Base-by-base conservation (phyloP, 805 yeast species). In the Wickerhamiella parazyma region DNA sequence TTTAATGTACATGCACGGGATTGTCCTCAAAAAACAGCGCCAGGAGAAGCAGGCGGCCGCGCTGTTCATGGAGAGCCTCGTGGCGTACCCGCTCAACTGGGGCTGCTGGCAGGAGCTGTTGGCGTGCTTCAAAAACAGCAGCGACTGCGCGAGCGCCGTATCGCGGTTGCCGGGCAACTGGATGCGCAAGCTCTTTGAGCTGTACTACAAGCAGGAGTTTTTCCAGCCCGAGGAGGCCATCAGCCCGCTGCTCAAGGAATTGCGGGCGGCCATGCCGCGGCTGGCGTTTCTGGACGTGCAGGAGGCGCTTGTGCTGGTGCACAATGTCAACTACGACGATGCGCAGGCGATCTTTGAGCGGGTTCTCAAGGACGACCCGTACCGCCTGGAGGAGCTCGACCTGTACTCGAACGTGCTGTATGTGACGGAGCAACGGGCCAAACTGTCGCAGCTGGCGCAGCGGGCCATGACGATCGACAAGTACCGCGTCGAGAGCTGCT, bases 401-500 rank as follows among this genome's bases (percentile, higher is more conserved):
- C 75, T 82, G 0, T 91, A 83, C 60, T 87, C 97, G n/a, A 89
- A 91, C 60, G 83, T 91, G 59, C 68, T 91, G 29, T 91, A 87
- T 56, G 97, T 91, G 33, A 83, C 85, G 81, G 95, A 86, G 55
- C 83, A 84, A 59, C 72, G 75, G 48, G 70, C 93, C 1, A 87
- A 91, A 58, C 67, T 91, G 20, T 79, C 95, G 18, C 83, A 72
- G 51, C 61, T 91, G 39, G 95, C 97, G 1, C 95, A 87, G 55
- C 73, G 78, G 56, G 83, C 94, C 0, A 71, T 81, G 0, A 76
- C 76, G 38, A 74, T 86, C 8, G 96, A 91, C 61, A 78, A 76
- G 55, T 84, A 83, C 58, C 70, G 95, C 42, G 87, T 96, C 0
- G 98, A 91, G 58, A 82, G 96, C 1, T 87, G 96, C 61, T 86